Conservation (phyloP, 1,139 yeast genomes). For the Yamadazyma blattariae region DNA sequence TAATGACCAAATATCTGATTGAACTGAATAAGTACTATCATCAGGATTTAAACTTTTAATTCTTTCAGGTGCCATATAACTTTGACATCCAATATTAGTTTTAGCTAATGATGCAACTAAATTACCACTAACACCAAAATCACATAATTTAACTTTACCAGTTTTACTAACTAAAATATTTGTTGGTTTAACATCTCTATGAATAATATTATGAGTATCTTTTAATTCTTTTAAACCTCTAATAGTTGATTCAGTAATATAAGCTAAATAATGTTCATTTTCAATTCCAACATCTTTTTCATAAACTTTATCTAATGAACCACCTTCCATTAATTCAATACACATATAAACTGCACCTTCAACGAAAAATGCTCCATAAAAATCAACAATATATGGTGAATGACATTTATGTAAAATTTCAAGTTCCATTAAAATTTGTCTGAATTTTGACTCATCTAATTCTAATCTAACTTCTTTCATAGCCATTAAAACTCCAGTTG, state of each 20-base stretch:
- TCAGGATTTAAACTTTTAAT: slow-evolving; percentile 61
- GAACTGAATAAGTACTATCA: slow-evolving; percentile 84
- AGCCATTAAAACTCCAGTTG: slow-evolving; percentile 93
- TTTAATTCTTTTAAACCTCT: slow-evolving; percentile 82
- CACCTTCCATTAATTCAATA: slow-evolving; percentile 98
- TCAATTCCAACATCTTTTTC: slow-evolving; percentile 68
- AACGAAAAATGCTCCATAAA: slow-evolving; percentile 94
- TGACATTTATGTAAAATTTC: slow-evolving; percentile 89
- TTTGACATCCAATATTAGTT: slow-evolving; percentile 96
- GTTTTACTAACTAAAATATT: slow-evolving; percentile 76
- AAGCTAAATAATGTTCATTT: slow-evolving; percentile 73
- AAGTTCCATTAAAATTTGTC: slow-evolving; percentile 93
- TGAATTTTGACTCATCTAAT: slow-evolving; percentile 84
- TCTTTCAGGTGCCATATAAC: slow-evolving; percentile 99
- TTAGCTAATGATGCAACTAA: slow-evolving; percentile 93
- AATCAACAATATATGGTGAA: slow-evolving; percentile 89
- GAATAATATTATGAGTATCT: slow-evolving; percentile 86
- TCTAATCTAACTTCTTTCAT: slow-evolving; percentile 95
- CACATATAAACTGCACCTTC: slow-evolving; percentile 99
- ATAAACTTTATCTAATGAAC: slow-evolving; percentile 85
- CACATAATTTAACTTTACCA: slow-evolving; percentile 91
- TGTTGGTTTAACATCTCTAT: slow-evolving; percentile 96
- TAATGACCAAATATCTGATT: slow-evolving; percentile 94
- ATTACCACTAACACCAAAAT: slow-evolving; percentile 95
- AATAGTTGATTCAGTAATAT: slow-evolving; percentile 77